Evolutionary conservation across 176 grass and related monocot species (phyloP).

Genomic region (Rhipidocladum racemiflorum): DNA sequence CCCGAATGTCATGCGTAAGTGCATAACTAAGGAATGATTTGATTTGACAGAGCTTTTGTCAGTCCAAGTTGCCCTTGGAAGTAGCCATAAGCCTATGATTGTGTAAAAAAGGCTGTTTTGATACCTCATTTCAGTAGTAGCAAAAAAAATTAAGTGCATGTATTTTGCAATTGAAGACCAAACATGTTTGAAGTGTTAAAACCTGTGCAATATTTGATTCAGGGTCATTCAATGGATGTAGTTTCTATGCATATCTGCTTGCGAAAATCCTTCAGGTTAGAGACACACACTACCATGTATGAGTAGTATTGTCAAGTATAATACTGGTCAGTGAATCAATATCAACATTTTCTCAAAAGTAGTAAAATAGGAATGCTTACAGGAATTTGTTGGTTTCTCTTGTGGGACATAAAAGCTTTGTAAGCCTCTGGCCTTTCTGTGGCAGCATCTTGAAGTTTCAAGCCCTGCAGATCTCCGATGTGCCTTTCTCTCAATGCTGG

Average conservation of each 20-base stretch:
- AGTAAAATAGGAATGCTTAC: constrained; percentile 37
- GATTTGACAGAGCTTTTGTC: background rate
- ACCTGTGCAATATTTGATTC: background rate
- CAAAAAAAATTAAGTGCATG: background rate
- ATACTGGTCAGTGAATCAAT: background rate
- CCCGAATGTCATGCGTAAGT: background rate
- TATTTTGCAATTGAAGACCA: background rate
- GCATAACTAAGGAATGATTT: background rate
- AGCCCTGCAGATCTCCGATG: constrained; percentile 80
- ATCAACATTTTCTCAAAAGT: background rate
- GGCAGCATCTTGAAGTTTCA: constrained; percentile 58
- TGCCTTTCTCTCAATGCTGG: constrained; percentile 68
- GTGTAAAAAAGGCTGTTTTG: background rate
- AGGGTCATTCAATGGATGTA: background rate
- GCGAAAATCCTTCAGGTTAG: background rate
- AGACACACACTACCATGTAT: background rate
- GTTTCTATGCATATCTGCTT: constrained; percentile 11
- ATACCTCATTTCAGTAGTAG: background rate
- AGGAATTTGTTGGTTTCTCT: constrained; percentile 73
- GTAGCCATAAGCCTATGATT: background rate
- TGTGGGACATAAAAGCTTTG: constrained; percentile 59
- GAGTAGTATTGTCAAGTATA: background rate
- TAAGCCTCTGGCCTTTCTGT: constrained; percentile 64
- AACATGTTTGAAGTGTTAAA: background rate
- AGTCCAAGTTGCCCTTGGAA: constrained; percentile 4